Evolutionary conservation across 2,329 filamentous ascomycete species (phyloP), one percentile per base, ranked within the genome.

Genomic region (Periconia sp.): DNA sequence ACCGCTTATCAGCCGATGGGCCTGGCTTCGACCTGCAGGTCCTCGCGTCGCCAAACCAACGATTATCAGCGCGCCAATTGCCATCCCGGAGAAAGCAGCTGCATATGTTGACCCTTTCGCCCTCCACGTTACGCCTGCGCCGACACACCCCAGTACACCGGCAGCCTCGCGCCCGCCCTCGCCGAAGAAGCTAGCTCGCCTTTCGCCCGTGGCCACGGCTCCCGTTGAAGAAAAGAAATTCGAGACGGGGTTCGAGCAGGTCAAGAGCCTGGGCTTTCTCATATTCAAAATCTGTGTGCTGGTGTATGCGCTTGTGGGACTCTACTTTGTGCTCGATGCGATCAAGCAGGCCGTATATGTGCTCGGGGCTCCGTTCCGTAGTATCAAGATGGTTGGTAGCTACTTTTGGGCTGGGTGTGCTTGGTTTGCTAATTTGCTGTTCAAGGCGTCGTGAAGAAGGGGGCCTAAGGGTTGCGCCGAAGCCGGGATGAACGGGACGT

Each of bases 251-350:
- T 51, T 64, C 17, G 48, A 50, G 18, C 60, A 63, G 34, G 45
- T 65, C 11, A 51, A 46, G 26, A 23, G 29, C 2, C 39, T 61
- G 3, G 33, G 37, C 3, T 31, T 43, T 2, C 21, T 63, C 9
- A 7, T 58, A 1, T 12, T 61, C 8, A 61, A 59, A 21, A 29
- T 62, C 3, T 49, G 45, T 10, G 24, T 65, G 3, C 13, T 56
- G 0, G 9, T 65, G 3, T 66, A 66, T 21, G 39, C 37, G 6
- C 37, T 64, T 7, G 40, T 65, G 7, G 60, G 55, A 6, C n/a
- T 64, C 35, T 65, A 63, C 46, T 65, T 56, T 32, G 17, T 65
- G 5, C 54, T 66, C 3, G 59, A 66, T 43, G 63, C 59, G 0
- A 34, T 63, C 3, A 23, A 59, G 9, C 54, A 59, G 25, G 56